phyloP scores from a whole-genome alignment of 495 filamentous ascomycete species.

The Penicillium herquei region DNA sequence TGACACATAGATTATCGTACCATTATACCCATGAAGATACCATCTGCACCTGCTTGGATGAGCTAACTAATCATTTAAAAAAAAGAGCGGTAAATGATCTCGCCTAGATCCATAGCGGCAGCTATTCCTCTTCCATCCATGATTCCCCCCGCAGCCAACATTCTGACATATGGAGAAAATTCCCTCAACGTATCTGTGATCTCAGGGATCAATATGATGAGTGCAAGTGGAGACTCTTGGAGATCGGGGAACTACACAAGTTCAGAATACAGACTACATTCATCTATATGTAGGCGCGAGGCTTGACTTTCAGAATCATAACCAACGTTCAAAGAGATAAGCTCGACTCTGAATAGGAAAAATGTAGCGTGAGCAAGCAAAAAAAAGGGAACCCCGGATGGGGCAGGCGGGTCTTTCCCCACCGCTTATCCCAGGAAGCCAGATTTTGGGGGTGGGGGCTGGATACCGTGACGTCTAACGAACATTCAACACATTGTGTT shows the following conservation, averaged over 20 bases:
- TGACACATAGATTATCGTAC: too few species aligned
- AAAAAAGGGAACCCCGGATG: background rate
- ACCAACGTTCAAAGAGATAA: background rate
- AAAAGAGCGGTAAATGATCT: too few species aligned
- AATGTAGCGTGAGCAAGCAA: background rate
- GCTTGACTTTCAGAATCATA: background rate
- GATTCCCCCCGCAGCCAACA: too few species aligned
- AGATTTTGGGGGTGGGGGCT: background rate
- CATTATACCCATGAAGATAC: too few species aligned
- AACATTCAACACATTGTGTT: conserved; percentile 31
- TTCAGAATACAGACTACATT: background rate
- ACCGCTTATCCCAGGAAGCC: background rate
- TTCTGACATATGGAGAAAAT: too few species aligned
- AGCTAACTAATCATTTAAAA: too few species aligned
- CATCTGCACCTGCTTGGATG: too few species aligned
- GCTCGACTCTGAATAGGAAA: background rate
- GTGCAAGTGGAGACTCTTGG: background rate
- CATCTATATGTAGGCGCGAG: background rate
- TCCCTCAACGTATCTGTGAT: too few species aligned
- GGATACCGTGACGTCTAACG: background rate
- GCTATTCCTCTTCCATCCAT: too few species aligned
- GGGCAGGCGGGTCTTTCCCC: background rate
- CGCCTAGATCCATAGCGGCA: too few species aligned
- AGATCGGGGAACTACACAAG: background rate
- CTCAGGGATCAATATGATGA: background rate